phyloP scores from a whole-genome alignment of 2,329 filamentous ascomycete genomes.

The Rutstroemia sp. region DNA sequence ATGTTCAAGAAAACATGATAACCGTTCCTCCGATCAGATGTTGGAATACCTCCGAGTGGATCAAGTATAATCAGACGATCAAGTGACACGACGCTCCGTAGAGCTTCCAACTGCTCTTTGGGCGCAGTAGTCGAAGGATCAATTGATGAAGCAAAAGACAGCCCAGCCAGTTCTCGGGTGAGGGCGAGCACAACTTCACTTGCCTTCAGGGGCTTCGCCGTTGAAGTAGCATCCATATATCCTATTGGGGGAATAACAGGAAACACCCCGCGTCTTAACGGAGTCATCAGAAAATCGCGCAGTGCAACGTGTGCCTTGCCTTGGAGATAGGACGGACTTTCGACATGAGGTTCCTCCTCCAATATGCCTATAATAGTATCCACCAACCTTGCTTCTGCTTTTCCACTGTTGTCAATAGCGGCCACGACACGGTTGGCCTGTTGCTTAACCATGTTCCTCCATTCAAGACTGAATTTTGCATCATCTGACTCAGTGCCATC shows the following conservation, averaged over 20 bases:
- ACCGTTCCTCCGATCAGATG: conserved; percentile 49
- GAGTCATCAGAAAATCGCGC: conserved; percentile 52
- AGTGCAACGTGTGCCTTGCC: conserved; percentile 33
- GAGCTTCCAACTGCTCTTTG: conserved; percentile 32
- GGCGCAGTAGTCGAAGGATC: conserved; percentile 37
- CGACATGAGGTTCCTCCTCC: conserved; percentile 10
- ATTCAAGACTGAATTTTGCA: conserved; percentile 18
- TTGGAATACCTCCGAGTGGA: conserved; percentile 75
- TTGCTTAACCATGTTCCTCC: conserved; percentile 42
- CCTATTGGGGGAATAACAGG: conserved; percentile 61
- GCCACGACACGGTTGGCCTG: conserved; percentile 69
- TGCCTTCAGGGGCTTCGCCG: conserved; percentile 41
- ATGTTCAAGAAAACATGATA: conserved; percentile 87
- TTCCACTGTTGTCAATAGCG: conserved; percentile 64
- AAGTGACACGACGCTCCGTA: conserved; percentile 51
- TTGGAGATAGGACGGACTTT: conserved; percentile 8
- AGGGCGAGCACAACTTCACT: conserved; percentile 69
- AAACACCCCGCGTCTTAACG: conserved; percentile 61
- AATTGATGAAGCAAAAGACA: conserved; percentile 36
- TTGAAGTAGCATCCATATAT: conserved; percentile 44
- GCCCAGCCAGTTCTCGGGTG: conserved; percentile 65
- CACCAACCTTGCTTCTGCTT: conserved; percentile 61
- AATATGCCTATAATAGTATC: conserved; percentile 39
- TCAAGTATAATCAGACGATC: conserved; percentile 89
- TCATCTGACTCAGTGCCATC: conserved; percentile 27